A percentile compares a stretch with the other conserved stretches of the same genome.
phyloP scores from a whole-genome alignment of 2,329 filamentous ascomycete genomes.

The Calycina herbarum region DNA sequence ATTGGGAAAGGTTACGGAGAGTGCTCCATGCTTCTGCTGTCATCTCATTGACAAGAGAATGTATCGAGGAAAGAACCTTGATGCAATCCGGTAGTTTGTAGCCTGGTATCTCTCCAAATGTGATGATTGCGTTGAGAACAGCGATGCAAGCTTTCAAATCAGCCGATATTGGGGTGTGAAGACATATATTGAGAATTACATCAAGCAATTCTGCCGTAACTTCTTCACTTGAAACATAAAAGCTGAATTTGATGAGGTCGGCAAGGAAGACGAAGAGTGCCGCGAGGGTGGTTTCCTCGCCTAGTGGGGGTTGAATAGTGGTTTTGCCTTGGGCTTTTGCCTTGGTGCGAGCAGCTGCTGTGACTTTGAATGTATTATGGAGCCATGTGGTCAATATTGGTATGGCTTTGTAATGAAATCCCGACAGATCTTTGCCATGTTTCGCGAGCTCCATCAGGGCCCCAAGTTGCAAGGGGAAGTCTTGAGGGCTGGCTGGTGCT shows the following conservation, averaged over 20 bases:
- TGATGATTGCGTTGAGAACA: constrained; percentile 70
- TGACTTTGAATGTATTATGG: constrained; percentile 53
- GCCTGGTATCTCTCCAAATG: constrained; percentile 67
- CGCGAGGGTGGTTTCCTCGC: constrained; percentile 62
- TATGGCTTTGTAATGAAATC: constrained; percentile 67
- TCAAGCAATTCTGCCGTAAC: constrained; percentile 63
- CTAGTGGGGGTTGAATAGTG: constrained; percentile 31
- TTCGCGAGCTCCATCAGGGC: constrained; percentile 62
- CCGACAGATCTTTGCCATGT: constrained; percentile 60
- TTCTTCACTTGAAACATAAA: constrained; percentile 63
- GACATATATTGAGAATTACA: constrained; percentile 64
- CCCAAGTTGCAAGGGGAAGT: constrained; percentile 66
- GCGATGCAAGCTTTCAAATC: constrained; percentile 68
- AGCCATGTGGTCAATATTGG: constrained; percentile 64
- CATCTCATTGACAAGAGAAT: constrained; percentile 61
- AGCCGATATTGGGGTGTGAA: constrained; percentile 61
- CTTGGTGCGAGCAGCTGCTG: constrained; percentile 53
- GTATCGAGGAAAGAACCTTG: constrained; percentile 70
- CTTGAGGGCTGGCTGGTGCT: constrained; percentile 55
- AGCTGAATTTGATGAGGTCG: constrained; percentile 75
- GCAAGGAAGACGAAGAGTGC: constrained; percentile 65
- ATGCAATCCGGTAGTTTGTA: constrained; percentile 65
- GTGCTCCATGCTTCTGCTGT: constrained; percentile 69
- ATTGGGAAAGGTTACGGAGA: constrained; percentile 68
- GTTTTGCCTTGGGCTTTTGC: constrained; percentile 44